phyloP scores from a whole-genome alignment of 345 rosid species.

The Acer yangbiense region DNA sequence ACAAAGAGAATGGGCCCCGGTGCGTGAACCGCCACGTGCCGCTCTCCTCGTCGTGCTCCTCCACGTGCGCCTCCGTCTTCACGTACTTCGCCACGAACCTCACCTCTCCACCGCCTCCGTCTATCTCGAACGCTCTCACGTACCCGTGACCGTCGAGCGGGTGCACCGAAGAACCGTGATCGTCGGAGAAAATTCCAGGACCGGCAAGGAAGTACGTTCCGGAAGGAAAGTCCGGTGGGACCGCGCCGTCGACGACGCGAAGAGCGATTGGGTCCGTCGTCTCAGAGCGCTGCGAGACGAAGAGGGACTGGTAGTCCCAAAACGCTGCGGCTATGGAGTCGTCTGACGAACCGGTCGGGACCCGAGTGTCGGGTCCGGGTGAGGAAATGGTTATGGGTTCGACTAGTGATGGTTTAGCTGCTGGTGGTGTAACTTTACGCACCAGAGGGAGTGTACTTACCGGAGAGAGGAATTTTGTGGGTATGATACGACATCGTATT shows the following conservation, averaged over 20 bases:
- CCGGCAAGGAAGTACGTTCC: constrained; percentile 88
- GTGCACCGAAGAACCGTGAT: constrained; percentile 89
- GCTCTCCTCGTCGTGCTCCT: constrained; percentile 71
- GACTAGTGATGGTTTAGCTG: constrained; percentile 38
- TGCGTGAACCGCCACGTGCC: constrained; percentile 81
- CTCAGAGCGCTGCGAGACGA: constrained; percentile 74
- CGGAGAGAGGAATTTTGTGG: constrained; percentile 41
- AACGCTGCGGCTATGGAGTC: constrained; percentile 57
- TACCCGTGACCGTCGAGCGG: constrained; percentile 94
- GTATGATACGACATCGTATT: constrained; percentile 28
- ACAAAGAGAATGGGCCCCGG: constrained; percentile 83
- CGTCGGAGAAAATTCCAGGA: constrained; percentile 83
- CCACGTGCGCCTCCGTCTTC: constrained; percentile 77
- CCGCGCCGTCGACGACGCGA: constrained; percentile 49
- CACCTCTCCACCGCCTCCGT: constrained; percentile 43
- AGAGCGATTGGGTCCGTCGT: constrained; percentile 50
- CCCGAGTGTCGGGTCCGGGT: constrained; percentile 23
- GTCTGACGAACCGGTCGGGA: constrained; percentile 26
- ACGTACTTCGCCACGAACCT: constrained; percentile 82
- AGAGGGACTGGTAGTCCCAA: constrained; percentile 86
- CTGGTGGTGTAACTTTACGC: constrained; percentile 28
- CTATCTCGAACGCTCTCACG: constrained; percentile 65
- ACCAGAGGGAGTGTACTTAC: constrained; percentile 24
- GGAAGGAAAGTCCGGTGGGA: constrained; percentile 72
- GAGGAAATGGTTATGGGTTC: constrained; percentile 49